Evolutionary conservation across 2,329 filamentous ascomycete genomes (phyloP), one percentile per base, ranked within the genome.

Genomic region (Cercospora sp.): DNA sequence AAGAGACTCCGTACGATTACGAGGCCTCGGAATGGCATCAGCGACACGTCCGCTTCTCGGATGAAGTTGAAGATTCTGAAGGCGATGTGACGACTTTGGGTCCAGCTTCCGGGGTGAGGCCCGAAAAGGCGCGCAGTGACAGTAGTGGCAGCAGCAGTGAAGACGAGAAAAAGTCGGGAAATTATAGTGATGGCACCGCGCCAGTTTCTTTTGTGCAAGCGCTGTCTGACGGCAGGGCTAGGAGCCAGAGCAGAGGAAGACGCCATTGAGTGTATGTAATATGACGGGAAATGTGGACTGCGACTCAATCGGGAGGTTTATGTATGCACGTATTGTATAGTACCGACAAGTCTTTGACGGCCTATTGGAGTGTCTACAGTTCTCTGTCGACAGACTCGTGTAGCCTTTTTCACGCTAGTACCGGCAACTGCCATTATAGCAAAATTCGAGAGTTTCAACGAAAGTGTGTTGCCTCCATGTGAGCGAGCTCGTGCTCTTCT

Each of bases 21-120:
- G 71, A 72, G 32, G 61, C 63, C 2, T 68, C 65, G 40, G 71
- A 72, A 80, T 80, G 77, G 77, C 78, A 79, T 67, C 73, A 77
- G 66, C 70, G 74, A 37, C 75, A 76, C 40, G 71, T 75, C 1
- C 69, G 74, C 3, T 76, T 75, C 68, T 70, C 67, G 10, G 72
- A 75, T 32, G 73, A 76, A 30, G 71, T 75, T 26, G 74, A 74
- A 55, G 69, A 70, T 12, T 72, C 67, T 5, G 72, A 75, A 34
- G 74, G 75, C 9, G 75, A 73, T 26, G 70, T 67, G 1, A 72
- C 70, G 3, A 72, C 71, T 7, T 58, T 74, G n/a, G 57, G 66
- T n/a, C 63, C 64, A 7, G 66, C 30, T 37, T 69, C 66, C 9
- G 59, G 64, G 24, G 63, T 51, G n/a, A 40, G 53, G 21, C 62